These are phyloP conservation scores for Tricholomella constricta DNA, from an alignment of 768 basidiomycete species.

Conservation along the genomic window DNA sequence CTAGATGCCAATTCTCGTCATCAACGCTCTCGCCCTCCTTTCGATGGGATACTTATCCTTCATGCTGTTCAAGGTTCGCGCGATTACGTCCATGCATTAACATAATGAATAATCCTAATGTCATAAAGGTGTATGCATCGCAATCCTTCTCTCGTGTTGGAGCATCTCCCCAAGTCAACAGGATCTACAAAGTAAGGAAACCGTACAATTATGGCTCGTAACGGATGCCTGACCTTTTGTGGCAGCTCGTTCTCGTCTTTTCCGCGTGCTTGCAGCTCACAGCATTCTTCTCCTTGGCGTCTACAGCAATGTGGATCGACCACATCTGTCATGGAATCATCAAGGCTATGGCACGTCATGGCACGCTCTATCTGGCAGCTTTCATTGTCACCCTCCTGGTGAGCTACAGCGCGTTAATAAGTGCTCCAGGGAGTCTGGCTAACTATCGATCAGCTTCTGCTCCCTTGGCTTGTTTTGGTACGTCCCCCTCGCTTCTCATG, in stretches of 20 bases:
- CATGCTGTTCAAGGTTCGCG: constrained; percentile 43
- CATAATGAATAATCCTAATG: not conserved
- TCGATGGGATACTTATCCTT: constrained; percentile 40
- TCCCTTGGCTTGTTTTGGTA: constrained; percentile 52
- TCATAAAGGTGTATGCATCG: constrained; percentile 41
- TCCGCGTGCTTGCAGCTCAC: constrained; percentile 50
- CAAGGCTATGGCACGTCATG: constrained; percentile 33
- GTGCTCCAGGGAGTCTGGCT: not conserved
- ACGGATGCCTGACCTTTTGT: not conserved
- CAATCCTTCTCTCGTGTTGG: constrained; percentile 53
- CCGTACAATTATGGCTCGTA: not conserved
- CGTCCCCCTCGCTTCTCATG: constrained; percentile 12
- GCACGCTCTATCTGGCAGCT: constrained; percentile 39
- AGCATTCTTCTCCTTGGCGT: constrained; percentile 49
- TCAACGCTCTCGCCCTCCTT: constrained; percentile 39
- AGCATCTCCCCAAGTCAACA: constrained; percentile 42
- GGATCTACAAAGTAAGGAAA: constrained; percentile 46
- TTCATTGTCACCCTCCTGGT: constrained; percentile 45
- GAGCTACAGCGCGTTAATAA: constrained; percentile 17
- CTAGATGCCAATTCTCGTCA: constrained; percentile 43
- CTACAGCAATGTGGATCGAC: constrained; percentile 50
- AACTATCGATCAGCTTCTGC: constrained; percentile 30
- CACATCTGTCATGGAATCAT: constrained; percentile 42
- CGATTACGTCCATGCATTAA: not conserved
- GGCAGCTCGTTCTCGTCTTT: constrained; percentile 49